phyloP scores from a whole-genome alignment of 768 basidiomycete species.

The Amyloporia xantha region DNA sequence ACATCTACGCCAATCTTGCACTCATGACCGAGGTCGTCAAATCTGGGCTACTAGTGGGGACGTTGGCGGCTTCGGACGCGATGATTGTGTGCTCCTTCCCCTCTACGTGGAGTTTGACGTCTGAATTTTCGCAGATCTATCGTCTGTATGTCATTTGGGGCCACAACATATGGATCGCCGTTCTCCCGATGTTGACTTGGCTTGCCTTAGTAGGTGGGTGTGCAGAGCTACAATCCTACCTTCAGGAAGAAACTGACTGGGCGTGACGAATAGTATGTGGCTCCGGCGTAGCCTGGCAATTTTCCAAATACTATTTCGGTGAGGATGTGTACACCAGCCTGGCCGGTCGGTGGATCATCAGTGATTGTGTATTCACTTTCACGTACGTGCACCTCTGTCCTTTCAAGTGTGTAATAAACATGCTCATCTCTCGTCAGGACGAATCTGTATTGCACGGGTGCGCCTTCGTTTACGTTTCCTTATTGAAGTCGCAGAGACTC shows the following conservation, averaged over 20 bases:
- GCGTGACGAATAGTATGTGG: not conserved
- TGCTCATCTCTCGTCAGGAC: not conserved
- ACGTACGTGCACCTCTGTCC: not conserved
- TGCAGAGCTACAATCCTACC: not conserved
- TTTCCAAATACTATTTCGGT: not conserved
- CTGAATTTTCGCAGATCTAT: not conserved
- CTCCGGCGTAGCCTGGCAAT: not conserved
- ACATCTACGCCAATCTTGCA: not conserved
- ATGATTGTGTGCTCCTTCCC: conserved; percentile 1
- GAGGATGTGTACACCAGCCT: not conserved
- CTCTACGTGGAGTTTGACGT: not conserved
- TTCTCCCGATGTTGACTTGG: not conserved
- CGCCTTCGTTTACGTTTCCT: not conserved
- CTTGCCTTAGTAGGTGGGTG: not conserved
- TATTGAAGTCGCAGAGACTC: not conserved
- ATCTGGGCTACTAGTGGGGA: not conserved
- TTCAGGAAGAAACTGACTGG: not conserved
- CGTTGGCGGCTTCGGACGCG: not conserved
- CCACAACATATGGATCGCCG: not conserved
- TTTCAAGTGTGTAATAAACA: not conserved
- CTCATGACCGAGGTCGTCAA: conserved; percentile 1
- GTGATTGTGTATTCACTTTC: conserved; percentile 1
- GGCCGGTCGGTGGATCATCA: not conserved
- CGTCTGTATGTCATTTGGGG: conserved; percentile 3
- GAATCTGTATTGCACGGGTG: conserved; percentile 1